Evolutionary conservation across 2,329 filamentous ascomycete species (phyloP).

Genomic region (Grosmannia huntii): DNA sequence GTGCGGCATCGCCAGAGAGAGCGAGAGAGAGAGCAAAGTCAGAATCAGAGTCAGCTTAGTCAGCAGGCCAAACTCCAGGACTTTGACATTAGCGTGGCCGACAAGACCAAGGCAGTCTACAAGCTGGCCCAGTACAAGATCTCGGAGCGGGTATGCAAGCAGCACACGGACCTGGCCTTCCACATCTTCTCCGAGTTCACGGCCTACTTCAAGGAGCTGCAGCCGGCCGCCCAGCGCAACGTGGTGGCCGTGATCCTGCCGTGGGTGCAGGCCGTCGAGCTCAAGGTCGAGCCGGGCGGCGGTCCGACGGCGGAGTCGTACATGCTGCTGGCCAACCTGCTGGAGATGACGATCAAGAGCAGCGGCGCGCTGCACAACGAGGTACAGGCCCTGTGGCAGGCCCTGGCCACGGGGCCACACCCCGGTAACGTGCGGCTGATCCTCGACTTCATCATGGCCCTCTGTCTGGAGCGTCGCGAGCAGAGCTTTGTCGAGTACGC

Average conservation of each 20-base stretch:
- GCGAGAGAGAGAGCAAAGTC: not conserved
- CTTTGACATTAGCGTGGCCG: conserved; percentile 95
- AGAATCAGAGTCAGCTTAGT: conserved; percentile 28
- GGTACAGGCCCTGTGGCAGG: conserved; percentile 95
- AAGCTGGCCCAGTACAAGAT: conserved; percentile 96
- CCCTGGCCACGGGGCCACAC: conserved; percentile 82
- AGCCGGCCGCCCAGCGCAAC: conserved; percentile 74
- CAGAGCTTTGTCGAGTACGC: conserved; percentile 98
- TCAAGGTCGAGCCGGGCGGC: conserved; percentile 83
- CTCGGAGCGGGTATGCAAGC: conserved; percentile 76
- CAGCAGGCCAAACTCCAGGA: conserved; percentile 86
- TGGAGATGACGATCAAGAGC: conserved; percentile 92
- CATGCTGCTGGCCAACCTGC: conserved; percentile 84
- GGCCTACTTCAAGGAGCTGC: conserved; percentile 78
- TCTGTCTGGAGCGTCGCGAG: conserved; percentile 86
- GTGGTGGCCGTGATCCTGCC: conserved; percentile 89
- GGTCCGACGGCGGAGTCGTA: conserved; percentile 86
- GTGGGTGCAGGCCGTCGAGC: conserved; percentile 89
- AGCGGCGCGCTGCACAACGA: conserved; percentile 85
- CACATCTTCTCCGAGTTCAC: conserved; percentile 94
- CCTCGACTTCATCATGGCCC: conserved; percentile 87
- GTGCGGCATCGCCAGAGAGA: conserved; percentile 43
- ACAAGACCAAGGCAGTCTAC: conserved; percentile 96
- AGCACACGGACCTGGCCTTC: conserved; percentile 81
- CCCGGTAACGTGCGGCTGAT: conserved; percentile 89